These are phyloP conservation scores for Zygoascus biomembranicola DNA, from an alignment of 805 yeast genomes.

Conservation along the genomic window DNA sequence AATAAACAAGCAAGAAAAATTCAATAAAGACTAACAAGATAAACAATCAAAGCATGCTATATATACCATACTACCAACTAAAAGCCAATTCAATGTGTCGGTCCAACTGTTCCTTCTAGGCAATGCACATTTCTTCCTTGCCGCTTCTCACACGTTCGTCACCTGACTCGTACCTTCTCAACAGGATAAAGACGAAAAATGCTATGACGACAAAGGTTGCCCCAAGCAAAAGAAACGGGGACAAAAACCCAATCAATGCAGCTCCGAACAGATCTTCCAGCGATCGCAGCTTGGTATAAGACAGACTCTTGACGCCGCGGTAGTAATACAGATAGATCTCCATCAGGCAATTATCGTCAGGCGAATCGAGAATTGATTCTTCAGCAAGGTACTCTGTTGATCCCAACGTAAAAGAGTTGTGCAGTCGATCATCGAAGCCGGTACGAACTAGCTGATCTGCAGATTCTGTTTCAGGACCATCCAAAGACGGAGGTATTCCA, in stretches of 20 bases:
- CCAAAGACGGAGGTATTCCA: background rate
- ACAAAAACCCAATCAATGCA: conserved; percentile 14
- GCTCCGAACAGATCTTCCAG: conserved; percentile 12
- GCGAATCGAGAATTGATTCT: background rate
- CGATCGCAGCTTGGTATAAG: conserved; percentile 12
- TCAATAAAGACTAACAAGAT: too few relatives aligned
- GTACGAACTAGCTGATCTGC: background rate
- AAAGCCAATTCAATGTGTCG: too few relatives aligned
- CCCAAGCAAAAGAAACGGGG: conserved; percentile 19
- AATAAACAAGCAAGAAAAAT: too few relatives aligned
- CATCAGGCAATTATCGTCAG: background rate
- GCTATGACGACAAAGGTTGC: conserved; percentile 10
- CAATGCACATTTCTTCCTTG: background rate
- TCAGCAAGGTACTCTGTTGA: background rate
- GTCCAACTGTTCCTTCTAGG: too few relatives aligned
- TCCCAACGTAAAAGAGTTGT: background rate
- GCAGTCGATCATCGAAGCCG: background rate
- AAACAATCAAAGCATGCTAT: too few relatives aligned
- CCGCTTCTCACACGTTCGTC: background rate
- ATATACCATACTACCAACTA: too few relatives aligned
- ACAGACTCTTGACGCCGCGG: conserved; percentile 8
- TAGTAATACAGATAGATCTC: conserved; percentile 19
- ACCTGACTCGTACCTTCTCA: background rate
- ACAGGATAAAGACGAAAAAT: conserved; percentile 10
- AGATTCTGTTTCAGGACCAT: background rate